Conservation (phyloP, 2,329 filamentous ascomycete genomes). For the Ampelomyces quisqualis region DNA sequence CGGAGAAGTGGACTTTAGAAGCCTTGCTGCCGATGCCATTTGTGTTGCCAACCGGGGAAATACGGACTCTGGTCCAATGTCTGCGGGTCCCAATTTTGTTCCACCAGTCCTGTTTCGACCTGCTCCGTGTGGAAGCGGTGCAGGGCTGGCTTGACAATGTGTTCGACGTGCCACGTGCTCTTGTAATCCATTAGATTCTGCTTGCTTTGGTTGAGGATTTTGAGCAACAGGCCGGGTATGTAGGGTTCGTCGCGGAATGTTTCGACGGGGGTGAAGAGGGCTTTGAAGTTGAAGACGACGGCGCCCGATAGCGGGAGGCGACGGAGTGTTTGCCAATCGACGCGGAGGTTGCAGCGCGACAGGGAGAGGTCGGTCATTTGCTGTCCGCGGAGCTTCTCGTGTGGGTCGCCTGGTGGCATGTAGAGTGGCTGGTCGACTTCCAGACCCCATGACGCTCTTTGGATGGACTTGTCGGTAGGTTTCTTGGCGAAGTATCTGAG, state of each 20-base stretch:
- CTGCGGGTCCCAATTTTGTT: conserved; percentile 62
- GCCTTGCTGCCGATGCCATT: conserved; percentile 67
- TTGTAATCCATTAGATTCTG: conserved; percentile 75
- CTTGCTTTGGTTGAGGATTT: conserved; percentile 71
- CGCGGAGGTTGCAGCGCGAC: conserved; percentile 66
- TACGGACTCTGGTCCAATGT: conserved; percentile 76
- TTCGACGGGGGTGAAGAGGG: conserved; percentile 72
- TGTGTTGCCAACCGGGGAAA: conserved; percentile 74
- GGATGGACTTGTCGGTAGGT: conserved; percentile 72
- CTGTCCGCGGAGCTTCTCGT: conserved; percentile 59
- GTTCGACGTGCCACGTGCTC: conserved; percentile 76
- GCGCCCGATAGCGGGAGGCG: conserved; percentile 73
- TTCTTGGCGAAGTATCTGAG: conserved; percentile 77
- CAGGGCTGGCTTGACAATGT: conserved; percentile 66
- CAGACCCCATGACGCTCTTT: conserved; percentile 81
- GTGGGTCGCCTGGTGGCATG: conserved; percentile 67
- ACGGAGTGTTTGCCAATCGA: conserved; percentile 86
- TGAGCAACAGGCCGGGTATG: conserved; percentile 67
- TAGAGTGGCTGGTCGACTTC: conserved; percentile 75
- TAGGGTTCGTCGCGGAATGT: conserved; percentile 72
- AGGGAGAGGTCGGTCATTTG: conserved; percentile 60
- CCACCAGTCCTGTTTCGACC: conserved; percentile 60
- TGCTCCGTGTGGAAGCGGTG: conserved; percentile 67
- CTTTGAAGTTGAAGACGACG: conserved; percentile 87
- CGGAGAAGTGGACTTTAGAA: too few relatives aligned